These are phyloP conservation scores for Blastobotrys elegans DNA, from an alignment of 1,139 yeast species.

Conservation along the genomic window DNA sequence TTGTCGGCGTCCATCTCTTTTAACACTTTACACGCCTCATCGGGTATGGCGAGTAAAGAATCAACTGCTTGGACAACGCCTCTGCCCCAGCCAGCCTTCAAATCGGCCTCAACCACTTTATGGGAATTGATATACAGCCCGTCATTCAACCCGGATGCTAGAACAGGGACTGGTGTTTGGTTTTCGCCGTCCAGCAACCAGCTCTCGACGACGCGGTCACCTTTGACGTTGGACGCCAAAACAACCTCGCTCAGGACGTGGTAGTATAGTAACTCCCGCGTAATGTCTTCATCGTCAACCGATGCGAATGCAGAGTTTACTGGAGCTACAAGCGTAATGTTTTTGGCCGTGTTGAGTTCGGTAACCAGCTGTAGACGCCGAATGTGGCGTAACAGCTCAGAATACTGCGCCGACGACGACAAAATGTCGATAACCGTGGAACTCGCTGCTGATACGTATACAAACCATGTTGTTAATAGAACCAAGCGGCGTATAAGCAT, in stretches of 20 bases:
- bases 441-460: neutral
- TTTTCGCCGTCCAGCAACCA: neutral
- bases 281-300: slow-evolving; percentile 24
- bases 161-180: slow-evolving; percentile 3
- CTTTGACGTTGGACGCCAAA: slow-evolving; percentile 15
- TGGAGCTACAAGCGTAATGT: slow-evolving; percentile 81
- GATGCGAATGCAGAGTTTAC: slow-evolving; percentile 70
- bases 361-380: slow-evolving; percentile 71
- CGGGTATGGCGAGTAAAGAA: slow-evolving; percentile 43
- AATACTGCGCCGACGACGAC: slow-evolving; percentile 68
- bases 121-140: slow-evolving; percentile 6
- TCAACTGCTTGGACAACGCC: slow-evolving; percentile 75
- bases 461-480: neutral
- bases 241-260: slow-evolving; percentile 34
- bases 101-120: slow-evolving; percentile 54
- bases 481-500: slow-evolving; percentile 1
- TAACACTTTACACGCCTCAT: slow-evolving; percentile 41
- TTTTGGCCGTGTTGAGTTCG: slow-evolving; percentile 53
- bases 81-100: slow-evolving; percentile 61
- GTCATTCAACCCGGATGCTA: neutral
- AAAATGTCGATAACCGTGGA: slow-evolving; percentile 65
- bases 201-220: slow-evolving; percentile 7
- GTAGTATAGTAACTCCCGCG: slow-evolving; percentile 33
- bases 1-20: slow-evolving; percentile 18
- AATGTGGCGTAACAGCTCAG: slow-evolving; percentile 58